Conservation (phyloP, 2,329 filamentous ascomycete genomes). For the Aspergillus latus region DNA sequence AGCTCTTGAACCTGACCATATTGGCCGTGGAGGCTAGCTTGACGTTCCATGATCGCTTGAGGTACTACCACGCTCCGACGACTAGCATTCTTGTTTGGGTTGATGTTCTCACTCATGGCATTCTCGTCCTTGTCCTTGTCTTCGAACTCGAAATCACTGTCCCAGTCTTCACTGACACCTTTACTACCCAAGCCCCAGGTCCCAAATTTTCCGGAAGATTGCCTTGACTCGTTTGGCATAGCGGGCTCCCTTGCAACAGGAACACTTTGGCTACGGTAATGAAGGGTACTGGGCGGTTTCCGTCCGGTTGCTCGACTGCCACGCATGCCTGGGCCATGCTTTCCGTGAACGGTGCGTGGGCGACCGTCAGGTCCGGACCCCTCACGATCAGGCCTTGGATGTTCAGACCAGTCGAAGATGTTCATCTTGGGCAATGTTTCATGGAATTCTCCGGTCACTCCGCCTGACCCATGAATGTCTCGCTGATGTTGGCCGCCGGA, state of each 20-base stretch:
- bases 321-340: constrained; percentile 57
- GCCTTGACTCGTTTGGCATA: constrained; percentile 50
- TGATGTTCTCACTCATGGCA: constrained; percentile 44
- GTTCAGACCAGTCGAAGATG: constrained; percentile 66
- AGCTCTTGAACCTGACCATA: constrained; percentile 65
- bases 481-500: constrained; percentile 5
- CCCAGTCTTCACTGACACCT: constrained; percentile 67
- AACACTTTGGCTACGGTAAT: constrained; percentile 66
- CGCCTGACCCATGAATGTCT: constrained; percentile 17
- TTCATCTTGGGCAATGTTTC: constrained; percentile 51
- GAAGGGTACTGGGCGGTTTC: constrained; percentile 58
- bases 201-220: constrained; percentile 60
- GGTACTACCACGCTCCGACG: constrained; percentile 53
- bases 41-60: constrained; percentile 62
- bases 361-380: constrained; percentile 54
- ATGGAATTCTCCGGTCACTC: constrained; percentile 24
- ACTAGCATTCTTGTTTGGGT: constrained; percentile 23
- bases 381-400: constrained; percentile 55
- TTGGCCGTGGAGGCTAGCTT: constrained; percentile 65
- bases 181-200: constrained; percentile 68
- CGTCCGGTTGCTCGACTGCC: constrained; percentile 59
- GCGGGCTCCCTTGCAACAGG: constrained; percentile 56
- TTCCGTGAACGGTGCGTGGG: constrained; percentile 64
- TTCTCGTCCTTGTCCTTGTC: constrained; percentile 46
- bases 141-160: constrained; percentile 67